phyloP scores from a whole-genome alignment of 768 basidiomycete genomes.

The Amanita muscaria region DNA sequence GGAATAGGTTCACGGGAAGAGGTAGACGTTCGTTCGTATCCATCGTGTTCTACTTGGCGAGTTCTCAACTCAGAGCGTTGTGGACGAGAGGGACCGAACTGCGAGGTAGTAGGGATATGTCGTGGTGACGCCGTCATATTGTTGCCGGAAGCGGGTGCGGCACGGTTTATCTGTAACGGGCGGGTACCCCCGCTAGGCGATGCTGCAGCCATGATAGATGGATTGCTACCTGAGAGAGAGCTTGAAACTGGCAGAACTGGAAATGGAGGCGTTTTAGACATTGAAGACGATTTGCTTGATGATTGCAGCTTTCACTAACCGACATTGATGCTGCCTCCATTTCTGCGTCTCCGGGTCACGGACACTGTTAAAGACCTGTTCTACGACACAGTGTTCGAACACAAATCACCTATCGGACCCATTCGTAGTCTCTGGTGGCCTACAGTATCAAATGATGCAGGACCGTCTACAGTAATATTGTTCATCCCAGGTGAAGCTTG shows the following conservation, averaged over 20 bases:
- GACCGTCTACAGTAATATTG: constrained; percentile 29
- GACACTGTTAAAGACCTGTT: constrained; percentile 7
- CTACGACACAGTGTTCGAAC: constrained; percentile 29
- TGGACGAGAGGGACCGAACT: constrained; percentile 52
- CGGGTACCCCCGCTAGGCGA: constrained; percentile 32
- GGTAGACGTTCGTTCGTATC: constrained; percentile 39
- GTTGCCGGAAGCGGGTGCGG: constrained; percentile 38
- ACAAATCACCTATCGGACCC: constrained; percentile 27
- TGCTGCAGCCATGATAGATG: constrained; percentile 26
- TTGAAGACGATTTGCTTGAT: constrained; percentile 14
- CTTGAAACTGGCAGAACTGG: not conserved
- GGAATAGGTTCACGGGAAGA: constrained; percentile 36
- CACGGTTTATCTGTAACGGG: constrained; percentile 55
- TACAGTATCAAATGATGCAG: constrained; percentile 13
- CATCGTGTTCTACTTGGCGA: constrained; percentile 44
- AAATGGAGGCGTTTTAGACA: constrained; percentile 48
- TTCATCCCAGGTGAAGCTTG: constrained; percentile 39
- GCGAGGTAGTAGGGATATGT: constrained; percentile 28
- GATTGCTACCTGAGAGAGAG: constrained; percentile 38
- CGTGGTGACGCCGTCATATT: constrained; percentile 29
- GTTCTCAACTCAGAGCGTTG: constrained; percentile 58
- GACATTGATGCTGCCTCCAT: constrained; percentile 24
- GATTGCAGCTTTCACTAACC: not conserved
- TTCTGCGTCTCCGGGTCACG: constrained; percentile 16
- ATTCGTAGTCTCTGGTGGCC: constrained; percentile 51